phyloP scores from a whole-genome alignment of 1,284 basidiomycete genomes.

The Leccinum solheimii region DNA sequence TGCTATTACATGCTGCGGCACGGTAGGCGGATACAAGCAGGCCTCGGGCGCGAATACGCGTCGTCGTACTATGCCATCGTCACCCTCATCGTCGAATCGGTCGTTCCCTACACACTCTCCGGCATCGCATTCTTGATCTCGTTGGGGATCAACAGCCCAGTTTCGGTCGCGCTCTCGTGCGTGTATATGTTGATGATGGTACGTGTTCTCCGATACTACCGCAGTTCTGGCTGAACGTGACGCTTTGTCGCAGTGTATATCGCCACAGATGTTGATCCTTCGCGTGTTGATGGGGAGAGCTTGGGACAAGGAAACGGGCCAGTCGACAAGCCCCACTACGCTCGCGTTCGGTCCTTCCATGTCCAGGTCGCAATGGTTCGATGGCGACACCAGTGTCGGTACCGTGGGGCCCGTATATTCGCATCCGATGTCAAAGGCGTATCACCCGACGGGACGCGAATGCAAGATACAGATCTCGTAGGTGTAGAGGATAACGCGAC shows the following conservation, averaged over 20 bases:
- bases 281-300: slow-evolving; percentile 14
- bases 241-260: slow-evolving; percentile 28
- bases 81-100: slow-evolving; percentile 27
- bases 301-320: slow-evolving; percentile 9
- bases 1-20: slow-evolving; percentile 26
- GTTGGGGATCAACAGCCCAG: slow-evolving; percentile 18
- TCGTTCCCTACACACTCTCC: slow-evolving; percentile 28
- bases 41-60: slow-evolving; percentile 20
- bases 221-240: background rate
- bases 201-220: background rate
- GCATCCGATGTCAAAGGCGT: slow-evolving; percentile 4
- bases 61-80: slow-evolving; percentile 19
- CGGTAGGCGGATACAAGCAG: slow-evolving; percentile 6
- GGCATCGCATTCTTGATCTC: slow-evolving; percentile 30
- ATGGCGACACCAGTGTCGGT: background rate
- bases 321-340: background rate
- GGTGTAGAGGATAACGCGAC: background rate
- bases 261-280: slow-evolving; percentile 28
- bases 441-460: background rate
- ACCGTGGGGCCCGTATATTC: background rate
- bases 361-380: background rate
- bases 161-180: slow-evolving; percentile 9
- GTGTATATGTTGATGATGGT: slow-evolving; percentile 31
- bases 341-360: slow-evolving; percentile 8
- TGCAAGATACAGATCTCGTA: background rate